phyloP scores from a whole-genome alignment of 495 filamentous ascomycete species.

The Penicillium argentinense region DNA sequence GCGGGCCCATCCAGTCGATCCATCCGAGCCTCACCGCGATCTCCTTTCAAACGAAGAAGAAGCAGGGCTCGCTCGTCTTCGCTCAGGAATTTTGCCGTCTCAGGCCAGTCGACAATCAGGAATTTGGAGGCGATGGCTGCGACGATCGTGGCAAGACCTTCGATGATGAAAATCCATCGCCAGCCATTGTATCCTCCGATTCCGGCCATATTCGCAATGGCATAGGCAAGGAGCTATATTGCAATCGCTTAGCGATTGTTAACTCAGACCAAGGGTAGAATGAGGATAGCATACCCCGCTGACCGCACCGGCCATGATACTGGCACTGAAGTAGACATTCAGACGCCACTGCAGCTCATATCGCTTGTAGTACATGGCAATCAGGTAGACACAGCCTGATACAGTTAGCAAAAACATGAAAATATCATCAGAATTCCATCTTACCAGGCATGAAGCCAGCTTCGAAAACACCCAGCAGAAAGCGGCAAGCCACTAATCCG shows the following conservation, averaged over 20 bases:
- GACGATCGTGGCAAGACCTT: slow-evolving; percentile 53
- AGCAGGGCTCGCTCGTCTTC: slow-evolving; percentile 46
- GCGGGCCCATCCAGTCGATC: slow-evolving; percentile 47
- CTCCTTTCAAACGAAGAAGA: slow-evolving; percentile 39
- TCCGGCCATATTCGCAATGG: slow-evolving; percentile 56
- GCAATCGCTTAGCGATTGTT: neutral
- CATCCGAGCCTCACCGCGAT: slow-evolving; percentile 47
- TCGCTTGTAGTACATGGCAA: slow-evolving; percentile 63
- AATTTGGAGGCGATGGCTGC: slow-evolving; percentile 48
- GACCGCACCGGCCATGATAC: slow-evolving; percentile 59
- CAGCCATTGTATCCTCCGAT: slow-evolving; percentile 46
- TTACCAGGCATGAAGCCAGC: slow-evolving; percentile 57
- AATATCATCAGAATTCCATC: neutral
- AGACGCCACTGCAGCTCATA: slow-evolving; percentile 60
- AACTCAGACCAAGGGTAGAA: neutral
- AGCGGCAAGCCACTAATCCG: slow-evolving; percentile 53
- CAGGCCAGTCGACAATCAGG: slow-evolving; percentile 59
- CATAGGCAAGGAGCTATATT: slow-evolving; percentile 56
- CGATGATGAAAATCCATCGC: slow-evolving; percentile 72
- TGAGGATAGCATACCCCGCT: slow-evolving; percentile 43
- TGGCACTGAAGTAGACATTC: slow-evolving; percentile 57
- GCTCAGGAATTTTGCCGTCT: slow-evolving; percentile 48
- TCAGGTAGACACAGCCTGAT: slow-evolving; percentile 48
- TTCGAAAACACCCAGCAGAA: slow-evolving; percentile 59
- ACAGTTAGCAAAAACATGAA: slow-evolving; percentile 1